Percentiles rank a stretch among this genome's conserved stretches.
phyloP scores from a whole-genome alignment of 2,329 filamentous ascomycete genomes.

The Venturia carpophila region DNA sequence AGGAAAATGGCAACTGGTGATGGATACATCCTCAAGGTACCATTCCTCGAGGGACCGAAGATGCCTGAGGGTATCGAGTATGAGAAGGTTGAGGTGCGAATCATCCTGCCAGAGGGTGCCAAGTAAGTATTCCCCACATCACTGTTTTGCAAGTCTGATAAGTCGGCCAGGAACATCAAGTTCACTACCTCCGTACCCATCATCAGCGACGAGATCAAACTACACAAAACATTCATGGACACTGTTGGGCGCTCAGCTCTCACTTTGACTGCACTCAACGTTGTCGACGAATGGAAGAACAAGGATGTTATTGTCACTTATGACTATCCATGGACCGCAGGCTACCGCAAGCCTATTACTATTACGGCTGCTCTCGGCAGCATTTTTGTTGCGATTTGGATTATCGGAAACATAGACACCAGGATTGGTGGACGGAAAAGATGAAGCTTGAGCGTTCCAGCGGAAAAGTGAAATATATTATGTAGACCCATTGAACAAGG shows the following conservation, averaged over 20 bases:
- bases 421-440: slow-evolving; percentile 59
- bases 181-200: slow-evolving; percentile 69
- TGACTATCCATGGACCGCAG: slow-evolving; percentile 67
- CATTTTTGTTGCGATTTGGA: slow-evolving; percentile 69
- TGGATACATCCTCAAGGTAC: slow-evolving; percentile 79
- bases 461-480: not conserved
- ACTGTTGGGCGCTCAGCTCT: slow-evolving; percentile 81
- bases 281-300: slow-evolving; percentile 84
- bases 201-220: slow-evolving; percentile 49
- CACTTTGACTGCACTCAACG: slow-evolving; percentile 70
- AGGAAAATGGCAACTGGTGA: slow-evolving; percentile 55
- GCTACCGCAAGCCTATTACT: slow-evolving; percentile 77
- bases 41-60: slow-evolving; percentile 88
- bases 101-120: slow-evolving; percentile 87
- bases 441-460: not conserved
- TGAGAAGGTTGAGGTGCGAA: slow-evolving; percentile 66
- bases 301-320: slow-evolving; percentile 77
- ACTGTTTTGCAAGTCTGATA: slow-evolving; percentile 16
- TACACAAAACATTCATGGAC: slow-evolving; percentile 89
- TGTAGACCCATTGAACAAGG: slow-evolving; percentile 2
- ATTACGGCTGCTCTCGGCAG: slow-evolving; percentile 65
- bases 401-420: slow-evolving; percentile 69
- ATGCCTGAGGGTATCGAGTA: slow-evolving; percentile 81
- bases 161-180: slow-evolving; percentile 60
- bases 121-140: slow-evolving; percentile 48